phyloP scores from a whole-genome alignment of 2,329 filamentous ascomycete genomes.

The Nemania serpens region DNA sequence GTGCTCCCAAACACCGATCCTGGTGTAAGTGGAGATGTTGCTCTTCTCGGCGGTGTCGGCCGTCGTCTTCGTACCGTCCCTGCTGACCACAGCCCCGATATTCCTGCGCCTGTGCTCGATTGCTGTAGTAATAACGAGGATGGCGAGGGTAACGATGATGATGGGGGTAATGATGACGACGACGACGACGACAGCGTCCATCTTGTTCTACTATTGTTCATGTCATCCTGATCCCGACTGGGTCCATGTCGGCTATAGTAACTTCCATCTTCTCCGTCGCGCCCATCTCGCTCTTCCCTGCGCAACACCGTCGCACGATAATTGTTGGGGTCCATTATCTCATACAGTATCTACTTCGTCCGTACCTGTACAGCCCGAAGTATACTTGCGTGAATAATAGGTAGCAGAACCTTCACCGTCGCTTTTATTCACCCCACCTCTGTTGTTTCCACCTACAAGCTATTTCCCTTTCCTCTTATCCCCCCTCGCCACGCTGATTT shows the following conservation, averaged over 20 bases:
- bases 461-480: background rate
- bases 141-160: background rate
- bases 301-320: constrained; percentile 35
- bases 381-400: no score
- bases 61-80: constrained; percentile 7
- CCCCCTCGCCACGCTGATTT: constrained; percentile 6
- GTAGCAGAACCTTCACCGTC: no score
- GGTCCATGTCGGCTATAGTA: constrained; percentile 3
- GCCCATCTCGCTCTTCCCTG: constrained; percentile 23
- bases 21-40: constrained; percentile 18
- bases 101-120: background rate
- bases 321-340: no score
- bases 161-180: background rate
- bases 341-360: no score
- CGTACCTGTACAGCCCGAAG: no score
- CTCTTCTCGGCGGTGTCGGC: constrained; percentile 13
- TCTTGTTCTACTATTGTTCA: constrained; percentile 12
- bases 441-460: constrained; percentile 1
- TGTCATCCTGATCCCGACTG: constrained; percentile 6
- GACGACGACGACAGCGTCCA: background rate
- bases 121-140: background rate
- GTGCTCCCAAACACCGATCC: constrained; percentile 2
- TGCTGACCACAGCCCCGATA: background rate
- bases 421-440: constrained; percentile 8
- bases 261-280: constrained; percentile 2